phyloP scores from a whole-genome alignment of 176 grass and related monocot genomes.

The Oryza coarctata region DNA sequence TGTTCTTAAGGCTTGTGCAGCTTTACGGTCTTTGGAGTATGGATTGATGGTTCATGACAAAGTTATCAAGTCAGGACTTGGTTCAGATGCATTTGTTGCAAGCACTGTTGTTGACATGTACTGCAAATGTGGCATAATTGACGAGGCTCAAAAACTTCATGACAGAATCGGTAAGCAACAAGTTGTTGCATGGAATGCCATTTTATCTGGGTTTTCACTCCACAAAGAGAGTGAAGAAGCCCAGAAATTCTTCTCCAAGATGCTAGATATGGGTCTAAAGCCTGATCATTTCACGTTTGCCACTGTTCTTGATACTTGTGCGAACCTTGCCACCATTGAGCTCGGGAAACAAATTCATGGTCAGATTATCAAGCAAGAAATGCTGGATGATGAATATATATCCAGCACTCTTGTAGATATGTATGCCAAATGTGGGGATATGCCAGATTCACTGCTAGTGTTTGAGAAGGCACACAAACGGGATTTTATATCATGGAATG shows the following conservation, averaged over 20 bases:
- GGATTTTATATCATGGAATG: constrained; percentile 86
- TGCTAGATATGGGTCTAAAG: constrained; percentile 58
- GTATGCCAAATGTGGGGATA: constrained; percentile 82
- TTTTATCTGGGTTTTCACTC: constrained; percentile 83
- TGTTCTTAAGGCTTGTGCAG: constrained; percentile 79
- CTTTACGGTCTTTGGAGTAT: constrained; percentile 69
- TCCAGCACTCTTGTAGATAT: constrained; percentile 80
- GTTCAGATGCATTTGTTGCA: constrained; percentile 63
- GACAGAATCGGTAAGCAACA: constrained; percentile 55
- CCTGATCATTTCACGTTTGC: constrained; percentile 81
- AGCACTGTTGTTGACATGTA: constrained; percentile 90
- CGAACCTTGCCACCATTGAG: constrained; percentile 76
- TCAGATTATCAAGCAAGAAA: constrained; percentile 76
- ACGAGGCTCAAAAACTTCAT: constrained; percentile 81
- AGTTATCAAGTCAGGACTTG: constrained; percentile 80
- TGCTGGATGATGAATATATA: constrained; percentile 75
- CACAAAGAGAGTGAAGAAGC: constrained; percentile 76
- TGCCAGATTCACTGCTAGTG: constrained; percentile 54
- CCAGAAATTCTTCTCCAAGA: constrained; percentile 69
- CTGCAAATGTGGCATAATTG: constrained; percentile 73
- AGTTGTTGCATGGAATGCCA: constrained; percentile 76
- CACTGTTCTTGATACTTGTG: constrained; percentile 73
- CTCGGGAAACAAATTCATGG: constrained; percentile 77
- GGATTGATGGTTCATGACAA: constrained; percentile 74
- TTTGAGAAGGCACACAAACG: constrained; percentile 62